These are phyloP conservation scores for Hortaea werneckii DNA, from an alignment of 2,329 filamentous ascomycete genomes.

Conservation along the genomic window DNA sequence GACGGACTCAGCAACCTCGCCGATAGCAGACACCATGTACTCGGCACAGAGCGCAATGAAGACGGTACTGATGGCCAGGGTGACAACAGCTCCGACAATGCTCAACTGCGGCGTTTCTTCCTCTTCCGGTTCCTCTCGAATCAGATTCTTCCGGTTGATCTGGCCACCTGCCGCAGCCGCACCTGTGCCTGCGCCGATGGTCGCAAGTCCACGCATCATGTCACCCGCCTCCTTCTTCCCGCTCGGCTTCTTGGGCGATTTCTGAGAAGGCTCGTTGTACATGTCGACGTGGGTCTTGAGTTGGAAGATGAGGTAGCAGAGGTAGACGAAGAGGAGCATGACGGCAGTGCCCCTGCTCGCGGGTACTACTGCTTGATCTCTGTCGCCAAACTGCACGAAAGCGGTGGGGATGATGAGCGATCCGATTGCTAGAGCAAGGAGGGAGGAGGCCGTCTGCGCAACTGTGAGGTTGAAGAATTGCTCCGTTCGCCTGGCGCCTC, in stretches of 20 bases:
- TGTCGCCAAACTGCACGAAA: conserved; percentile 28
- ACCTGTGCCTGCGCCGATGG: conserved; percentile 43
- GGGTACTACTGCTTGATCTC: conserved; percentile 19
- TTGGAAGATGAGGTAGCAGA: conserved; percentile 78
- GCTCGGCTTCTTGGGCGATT: conserved; percentile 52
- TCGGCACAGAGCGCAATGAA: conserved; percentile 70
- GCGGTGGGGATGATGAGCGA: conserved; percentile 84
- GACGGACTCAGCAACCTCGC: conserved; percentile 42
- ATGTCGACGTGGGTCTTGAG: conserved; percentile 72
- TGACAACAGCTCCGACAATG: conserved; percentile 59
- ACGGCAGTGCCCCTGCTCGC: conserved; percentile 65
- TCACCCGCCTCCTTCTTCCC: conserved; percentile 41
- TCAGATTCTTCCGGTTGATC: conserved; percentile 38
- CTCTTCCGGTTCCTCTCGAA: conserved; percentile 50
- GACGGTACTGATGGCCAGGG: conserved; percentile 62
- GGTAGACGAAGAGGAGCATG: conserved; percentile 76
- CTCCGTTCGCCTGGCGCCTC: conserved; percentile 61
- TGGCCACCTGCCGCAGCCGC: conserved; percentile 42
- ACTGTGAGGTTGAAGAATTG: conserved; percentile 90
- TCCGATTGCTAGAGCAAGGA: conserved; percentile 69
- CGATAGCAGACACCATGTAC: conserved; percentile 52
- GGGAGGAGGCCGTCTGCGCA: conserved; percentile 75
- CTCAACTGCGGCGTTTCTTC: conserved; percentile 69
- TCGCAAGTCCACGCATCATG: conserved; percentile 39
- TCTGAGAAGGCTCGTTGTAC: conserved; percentile 71